Conservation (phyloP, 148 eudicot species). For the Agrostemma githago region DNA sequence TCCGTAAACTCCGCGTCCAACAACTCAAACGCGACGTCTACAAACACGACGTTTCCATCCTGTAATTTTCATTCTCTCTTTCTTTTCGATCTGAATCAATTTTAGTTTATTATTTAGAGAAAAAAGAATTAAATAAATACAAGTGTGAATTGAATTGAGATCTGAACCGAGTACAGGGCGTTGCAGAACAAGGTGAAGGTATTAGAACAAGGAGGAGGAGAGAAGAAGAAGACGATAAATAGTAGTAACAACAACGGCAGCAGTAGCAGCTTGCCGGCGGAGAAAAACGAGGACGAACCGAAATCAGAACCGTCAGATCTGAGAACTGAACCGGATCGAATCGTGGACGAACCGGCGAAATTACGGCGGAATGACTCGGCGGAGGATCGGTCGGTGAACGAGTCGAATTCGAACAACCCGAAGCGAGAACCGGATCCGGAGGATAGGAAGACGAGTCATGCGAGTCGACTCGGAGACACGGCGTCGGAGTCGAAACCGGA, state of each 20-base stretch:
- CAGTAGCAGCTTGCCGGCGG: background rate
- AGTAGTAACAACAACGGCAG: background rate
- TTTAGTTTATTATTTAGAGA: background rate
- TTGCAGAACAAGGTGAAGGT: conserved; percentile 38
- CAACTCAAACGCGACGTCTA: conserved; percentile 36
- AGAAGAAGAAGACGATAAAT: background rate
- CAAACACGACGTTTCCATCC: conserved; percentile 42
- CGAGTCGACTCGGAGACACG: conserved; percentile 31
- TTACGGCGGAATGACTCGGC: conserved; percentile 22
- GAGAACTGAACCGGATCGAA: conserved; percentile 20
- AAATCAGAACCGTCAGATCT: conserved; percentile 30
- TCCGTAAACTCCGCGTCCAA: conserved; percentile 35
- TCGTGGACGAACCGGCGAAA: conserved; percentile 24
- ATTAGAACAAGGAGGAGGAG: conserved; percentile 42
- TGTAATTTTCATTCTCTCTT: conserved; percentile 23
- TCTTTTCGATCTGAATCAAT: background rate
- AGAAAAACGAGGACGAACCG: background rate
- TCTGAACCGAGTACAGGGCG: conserved; percentile 35
- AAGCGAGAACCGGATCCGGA: conserved; percentile 15
- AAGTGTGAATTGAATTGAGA: conserved; percentile 18
- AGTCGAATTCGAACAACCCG: conserved; percentile 35
- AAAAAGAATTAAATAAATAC: background rate
- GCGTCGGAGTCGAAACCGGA: conserved; percentile 23
- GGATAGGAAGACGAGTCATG: conserved; percentile 18
- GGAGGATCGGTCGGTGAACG: conserved; percentile 41